Percentiles rank a stretch among this genome's conserved stretches.
Evolutionary conservation across 495 filamentous ascomycete species (phyloP).

Genomic region (Tuber calosporum): DNA sequence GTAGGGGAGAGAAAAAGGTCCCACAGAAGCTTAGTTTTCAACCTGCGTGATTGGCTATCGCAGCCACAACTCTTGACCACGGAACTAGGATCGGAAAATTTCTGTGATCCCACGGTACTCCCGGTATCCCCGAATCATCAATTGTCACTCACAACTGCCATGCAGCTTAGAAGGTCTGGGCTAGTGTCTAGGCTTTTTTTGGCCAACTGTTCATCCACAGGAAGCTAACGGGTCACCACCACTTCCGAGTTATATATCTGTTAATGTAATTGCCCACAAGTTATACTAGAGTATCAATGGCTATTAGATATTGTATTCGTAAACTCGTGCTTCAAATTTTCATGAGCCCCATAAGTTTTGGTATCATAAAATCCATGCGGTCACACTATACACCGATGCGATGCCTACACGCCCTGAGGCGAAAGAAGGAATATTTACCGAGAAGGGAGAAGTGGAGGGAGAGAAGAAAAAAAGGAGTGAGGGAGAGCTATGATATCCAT

Average conservation of each 20-base stretch:
- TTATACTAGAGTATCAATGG: not conserved
- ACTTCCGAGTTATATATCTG: not conserved
- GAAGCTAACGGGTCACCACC: not conserved
- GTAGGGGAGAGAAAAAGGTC: not conserved
- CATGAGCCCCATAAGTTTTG: not conserved
- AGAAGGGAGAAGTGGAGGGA: not conserved
- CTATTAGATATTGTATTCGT: not conserved
- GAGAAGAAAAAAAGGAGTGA: not conserved
- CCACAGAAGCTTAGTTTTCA: not conserved
- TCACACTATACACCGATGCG: not conserved
- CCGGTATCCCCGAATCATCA: not conserved
- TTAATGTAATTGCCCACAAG: not conserved
- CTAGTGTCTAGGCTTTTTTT: not conserved
- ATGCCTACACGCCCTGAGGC: not conserved
- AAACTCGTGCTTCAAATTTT: not conserved
- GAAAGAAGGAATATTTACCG: not conserved
- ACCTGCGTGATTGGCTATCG: not conserved
- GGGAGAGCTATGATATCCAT: constrained; percentile 16
- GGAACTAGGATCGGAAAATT: not conserved
- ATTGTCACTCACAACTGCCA: not conserved
- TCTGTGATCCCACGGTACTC: not conserved
- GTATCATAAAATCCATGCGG: not conserved
- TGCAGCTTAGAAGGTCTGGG: not conserved
- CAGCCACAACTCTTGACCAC: not conserved
- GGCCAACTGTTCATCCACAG: not conserved